phyloP scores from a whole-genome alignment of 169 alveolate genomes.

The Plasmodium reichenowi region DNA sequence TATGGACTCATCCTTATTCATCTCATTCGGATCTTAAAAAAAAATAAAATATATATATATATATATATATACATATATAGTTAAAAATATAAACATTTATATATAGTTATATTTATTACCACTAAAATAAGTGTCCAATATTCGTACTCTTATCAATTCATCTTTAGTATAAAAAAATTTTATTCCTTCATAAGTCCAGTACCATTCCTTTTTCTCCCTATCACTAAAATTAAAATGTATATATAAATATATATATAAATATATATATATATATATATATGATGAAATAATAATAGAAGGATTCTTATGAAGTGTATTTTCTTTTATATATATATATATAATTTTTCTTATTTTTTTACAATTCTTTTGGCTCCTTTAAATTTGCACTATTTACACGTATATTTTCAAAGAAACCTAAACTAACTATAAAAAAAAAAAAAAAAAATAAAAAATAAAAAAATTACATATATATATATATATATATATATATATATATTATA shows the following conservation, averaged over 20 bases:
- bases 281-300: no score
- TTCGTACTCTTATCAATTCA: slow-evolving; percentile 44
- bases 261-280: not conserved
- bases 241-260: not conserved
- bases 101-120: slow-evolving; percentile 20
- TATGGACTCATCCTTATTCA: slow-evolving; percentile 30
- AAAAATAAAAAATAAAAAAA: not conserved
- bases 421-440: slow-evolving; percentile 9
- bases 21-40: slow-evolving; percentile 52
- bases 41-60: not conserved
- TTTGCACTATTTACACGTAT: slow-evolving; percentile 56
- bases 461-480: not conserved
- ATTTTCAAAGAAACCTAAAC: slow-evolving; percentile 64
- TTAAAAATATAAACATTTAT: not conserved
- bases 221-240: slow-evolving; percentile 8
- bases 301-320: not conserved
- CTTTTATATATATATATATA: not conserved
- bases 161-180: slow-evolving; percentile 64
- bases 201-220: slow-evolving; percentile 61
- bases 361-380: slow-evolving; percentile 59
- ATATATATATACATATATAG: no score
- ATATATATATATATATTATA: slow-evolving; percentile 5
- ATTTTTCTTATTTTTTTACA: slow-evolving; percentile 15
- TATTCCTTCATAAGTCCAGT: slow-evolving; percentile 57
- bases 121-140: slow-evolving; percentile 63